These are phyloP conservation scores for Globisporangium camurandrum DNA, from an alignment of 352 stramenopile genomes.

Conservation along the genomic window DNA sequence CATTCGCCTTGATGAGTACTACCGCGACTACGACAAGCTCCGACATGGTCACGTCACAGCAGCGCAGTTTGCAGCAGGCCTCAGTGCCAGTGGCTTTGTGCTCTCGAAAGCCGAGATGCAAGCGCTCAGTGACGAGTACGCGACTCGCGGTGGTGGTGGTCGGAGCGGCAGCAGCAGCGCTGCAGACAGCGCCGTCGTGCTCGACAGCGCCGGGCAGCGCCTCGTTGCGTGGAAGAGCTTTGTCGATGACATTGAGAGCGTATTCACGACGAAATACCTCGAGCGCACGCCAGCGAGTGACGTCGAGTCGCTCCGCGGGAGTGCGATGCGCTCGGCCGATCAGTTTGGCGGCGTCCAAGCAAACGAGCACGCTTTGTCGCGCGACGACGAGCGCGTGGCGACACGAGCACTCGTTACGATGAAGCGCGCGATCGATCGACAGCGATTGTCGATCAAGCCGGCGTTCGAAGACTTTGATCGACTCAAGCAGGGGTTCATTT, in stretches of 20 bases:
- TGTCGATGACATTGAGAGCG: constrained; percentile 72
- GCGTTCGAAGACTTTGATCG: constrained; percentile 81
- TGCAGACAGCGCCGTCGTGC: too few species aligned
- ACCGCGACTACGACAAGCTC: constrained; percentile 79
- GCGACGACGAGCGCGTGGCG: constrained; percentile 39
- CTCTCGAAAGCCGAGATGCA: constrained; percentile 51
- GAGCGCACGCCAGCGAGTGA: constrained; percentile 58
- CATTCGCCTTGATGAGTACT: constrained; percentile 77
- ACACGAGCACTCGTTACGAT: constrained; percentile 39
- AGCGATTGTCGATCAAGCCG: constrained; percentile 72
- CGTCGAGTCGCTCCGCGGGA: constrained; percentile 26
- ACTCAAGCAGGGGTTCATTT: constrained; percentile 73
- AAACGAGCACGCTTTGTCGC: constrained; percentile 39
- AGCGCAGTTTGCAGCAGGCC: constrained; percentile 52
- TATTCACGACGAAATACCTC: constrained; percentile 73
- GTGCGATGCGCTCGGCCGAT: too few species aligned
- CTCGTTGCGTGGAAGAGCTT: constrained; percentile 72
- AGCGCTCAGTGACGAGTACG: constrained; percentile 48
- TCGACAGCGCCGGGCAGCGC: constrained; percentile 46
- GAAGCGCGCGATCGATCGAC: constrained; percentile 48
- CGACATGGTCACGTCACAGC: constrained; percentile 69
- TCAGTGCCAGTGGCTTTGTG: constrained; percentile 47
- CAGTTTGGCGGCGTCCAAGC: constrained; percentile 47
- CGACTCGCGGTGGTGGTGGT: constrained; percentile 28
- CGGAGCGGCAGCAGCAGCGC: not conserved